Evolutionary conservation across 2,329 filamentous ascomycete species (phyloP).

Genomic region (Arachnomyces sp.): DNA sequence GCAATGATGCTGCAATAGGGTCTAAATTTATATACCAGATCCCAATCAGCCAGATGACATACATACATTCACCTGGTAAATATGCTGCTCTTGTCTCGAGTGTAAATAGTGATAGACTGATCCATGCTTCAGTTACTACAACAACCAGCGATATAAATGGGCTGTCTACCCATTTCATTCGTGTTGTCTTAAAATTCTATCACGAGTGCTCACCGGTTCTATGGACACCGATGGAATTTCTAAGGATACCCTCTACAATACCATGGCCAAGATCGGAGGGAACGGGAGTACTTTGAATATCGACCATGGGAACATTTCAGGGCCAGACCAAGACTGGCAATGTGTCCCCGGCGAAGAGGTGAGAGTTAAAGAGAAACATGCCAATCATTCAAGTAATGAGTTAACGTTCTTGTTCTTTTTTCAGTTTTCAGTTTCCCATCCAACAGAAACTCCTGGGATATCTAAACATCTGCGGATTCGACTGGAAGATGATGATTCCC

Average conservation of each 20-base stretch:
- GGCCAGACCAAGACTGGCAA: conserved; percentile 2
- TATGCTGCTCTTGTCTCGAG: too few species aligned
- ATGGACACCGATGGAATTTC: not conserved
- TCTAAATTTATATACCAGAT: too few species aligned
- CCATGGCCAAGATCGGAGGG: not conserved
- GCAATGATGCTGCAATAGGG: not conserved
- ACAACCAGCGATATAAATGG: not conserved
- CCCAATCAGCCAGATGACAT: not conserved
- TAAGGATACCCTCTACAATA: conserved; percentile 4
- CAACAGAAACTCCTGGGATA: conserved; percentile 1
- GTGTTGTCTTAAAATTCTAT: conserved; percentile 5
- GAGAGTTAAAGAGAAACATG: not conserved
- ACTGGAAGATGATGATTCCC: too few species aligned
- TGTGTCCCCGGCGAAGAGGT: conserved; percentile 5
- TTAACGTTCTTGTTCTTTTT: not conserved
- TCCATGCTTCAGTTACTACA: not conserved
- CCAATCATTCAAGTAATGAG: not conserved
- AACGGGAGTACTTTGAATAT: not conserved
- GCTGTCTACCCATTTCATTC: conserved; percentile 4
- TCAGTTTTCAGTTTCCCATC: conserved; percentile 1
- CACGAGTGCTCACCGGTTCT: not conserved
- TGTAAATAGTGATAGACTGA: too few species aligned
- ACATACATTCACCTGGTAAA: not conserved
- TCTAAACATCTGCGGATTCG: too few species aligned
- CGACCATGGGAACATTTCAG: not conserved